Conservation (phyloP, 805 yeast species). For the Isabelozyma heimii region DNA sequence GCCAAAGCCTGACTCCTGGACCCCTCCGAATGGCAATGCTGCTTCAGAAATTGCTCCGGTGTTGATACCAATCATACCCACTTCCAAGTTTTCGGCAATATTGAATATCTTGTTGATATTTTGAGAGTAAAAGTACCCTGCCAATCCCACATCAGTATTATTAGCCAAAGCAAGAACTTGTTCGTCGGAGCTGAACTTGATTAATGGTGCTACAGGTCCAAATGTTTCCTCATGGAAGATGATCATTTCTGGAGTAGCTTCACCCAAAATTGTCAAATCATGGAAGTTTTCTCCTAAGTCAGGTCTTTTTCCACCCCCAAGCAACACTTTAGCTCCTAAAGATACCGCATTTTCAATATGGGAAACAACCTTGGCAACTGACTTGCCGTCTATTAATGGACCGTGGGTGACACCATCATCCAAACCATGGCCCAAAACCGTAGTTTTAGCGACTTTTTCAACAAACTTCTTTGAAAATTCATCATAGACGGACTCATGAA, state of each 20-base stretch:
- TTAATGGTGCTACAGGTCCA: conserved; percentile 76
- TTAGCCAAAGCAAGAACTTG: conserved; percentile 66
- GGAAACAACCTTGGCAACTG: conserved; percentile 56
- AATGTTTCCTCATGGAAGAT: conserved; percentile 73
- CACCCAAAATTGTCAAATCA: conserved; percentile 65
- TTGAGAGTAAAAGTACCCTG: conserved; percentile 68
- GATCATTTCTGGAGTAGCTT: conserved; percentile 54
- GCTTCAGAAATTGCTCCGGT: conserved; percentile 70
- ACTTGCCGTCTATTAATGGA: conserved; percentile 64
- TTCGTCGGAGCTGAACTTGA: conserved; percentile 60
- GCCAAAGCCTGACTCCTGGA: conserved; percentile 67
- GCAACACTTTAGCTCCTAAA: conserved; percentile 61
- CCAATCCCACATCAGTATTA: conserved; percentile 68
- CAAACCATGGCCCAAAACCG: conserved; percentile 64
- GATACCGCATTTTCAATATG: conserved; percentile 66
- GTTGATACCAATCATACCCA: conserved; percentile 82
- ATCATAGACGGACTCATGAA: conserved; percentile 50
- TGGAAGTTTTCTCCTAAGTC: conserved; percentile 64
- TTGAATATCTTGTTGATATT: conserved; percentile 53
- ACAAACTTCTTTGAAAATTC: conserved; percentile 45
- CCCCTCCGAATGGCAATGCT: conserved; percentile 59
- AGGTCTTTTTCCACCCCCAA: conserved; percentile 57
- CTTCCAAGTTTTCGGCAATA: conserved; percentile 65
- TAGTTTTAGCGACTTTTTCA: conserved; percentile 24
- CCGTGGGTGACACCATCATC: conserved; percentile 65